Percentiles rank a stretch among this genome's conserved stretches.
Evolutionary conservation across 306 rosid genomes (phyloP).

Genomic region (Lupinus albus): DNA sequence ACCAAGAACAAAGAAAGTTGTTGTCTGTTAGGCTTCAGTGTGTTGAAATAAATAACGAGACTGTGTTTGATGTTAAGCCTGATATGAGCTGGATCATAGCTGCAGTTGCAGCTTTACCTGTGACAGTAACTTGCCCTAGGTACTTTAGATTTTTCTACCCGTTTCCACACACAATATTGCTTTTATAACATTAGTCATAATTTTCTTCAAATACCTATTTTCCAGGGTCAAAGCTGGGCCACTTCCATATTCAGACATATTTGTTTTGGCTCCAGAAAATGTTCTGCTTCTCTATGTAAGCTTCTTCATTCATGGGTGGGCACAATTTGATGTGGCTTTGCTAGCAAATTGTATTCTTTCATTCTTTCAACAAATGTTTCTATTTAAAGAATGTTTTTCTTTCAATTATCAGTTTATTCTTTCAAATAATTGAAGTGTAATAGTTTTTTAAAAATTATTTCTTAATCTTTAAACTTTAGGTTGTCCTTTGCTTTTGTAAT

Average conservation of each 20-base stretch:
- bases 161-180: constrained; percentile 18
- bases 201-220: constrained; percentile 39
- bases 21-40: constrained; percentile 81
- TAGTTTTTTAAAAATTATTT: neutral
- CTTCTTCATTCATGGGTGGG: constrained; percentile 37
- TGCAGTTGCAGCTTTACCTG: constrained; percentile 86
- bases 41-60: constrained; percentile 85
- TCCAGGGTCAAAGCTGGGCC: constrained; percentile 75
- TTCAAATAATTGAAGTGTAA: constrained; percentile 23
- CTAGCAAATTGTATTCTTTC: constrained; percentile 10
- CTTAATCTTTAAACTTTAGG: constrained; percentile 11
- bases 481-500: constrained; percentile 9
- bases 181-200: constrained; percentile 32
- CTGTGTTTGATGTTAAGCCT: constrained; percentile 79
- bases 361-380: neutral
- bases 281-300: constrained; percentile 91
- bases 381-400: neutral
- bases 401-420: constrained; percentile 24
- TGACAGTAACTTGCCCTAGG: constrained; percentile 86
- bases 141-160: constrained; percentile 37
- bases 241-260: constrained; percentile 75
- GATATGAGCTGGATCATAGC: constrained; percentile 96
- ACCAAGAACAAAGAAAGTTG: constrained; percentile 83
- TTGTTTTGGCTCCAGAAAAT: constrained; percentile 84
- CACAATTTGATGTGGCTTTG: constrained; percentile 19